Conservation (phyloP, 139 green algal genomes). For the Ostreobium quekettii region DNA sequence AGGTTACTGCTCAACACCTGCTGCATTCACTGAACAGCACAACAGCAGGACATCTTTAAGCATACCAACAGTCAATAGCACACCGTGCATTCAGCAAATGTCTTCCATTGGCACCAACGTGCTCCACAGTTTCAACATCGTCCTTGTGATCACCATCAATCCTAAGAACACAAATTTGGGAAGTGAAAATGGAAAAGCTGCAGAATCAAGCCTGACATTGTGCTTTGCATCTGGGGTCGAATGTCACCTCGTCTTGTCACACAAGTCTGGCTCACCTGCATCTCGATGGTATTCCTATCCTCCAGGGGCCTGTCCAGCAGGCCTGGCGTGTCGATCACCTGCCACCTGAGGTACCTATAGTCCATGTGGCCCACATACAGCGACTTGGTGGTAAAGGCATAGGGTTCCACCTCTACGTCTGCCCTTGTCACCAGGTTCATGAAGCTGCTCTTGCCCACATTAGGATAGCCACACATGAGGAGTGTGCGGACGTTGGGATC, state of each 20-base stretch:
- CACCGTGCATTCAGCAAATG: too few species aligned
- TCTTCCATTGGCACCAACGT: too few species aligned
- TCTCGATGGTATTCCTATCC: slow-evolving; percentile 99
- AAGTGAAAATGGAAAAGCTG: too few species aligned
- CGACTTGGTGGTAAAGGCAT: slow-evolving; percentile 93
- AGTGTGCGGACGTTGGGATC: slow-evolving; percentile 95
- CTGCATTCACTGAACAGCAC: too few species aligned
- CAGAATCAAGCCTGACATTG: too few species aligned
- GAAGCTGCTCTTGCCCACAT: slow-evolving; percentile 95
- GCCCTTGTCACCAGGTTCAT: slow-evolving; percentile 96
- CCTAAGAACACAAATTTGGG: too few species aligned
- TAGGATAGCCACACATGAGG: slow-evolving; percentile 96
- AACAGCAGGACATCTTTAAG: too few species aligned
- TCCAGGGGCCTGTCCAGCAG: slow-evolving; percentile 97
- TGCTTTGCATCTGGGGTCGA: background rate
- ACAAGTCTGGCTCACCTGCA: slow-evolving; percentile 54
- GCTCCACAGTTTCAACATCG: too few species aligned
- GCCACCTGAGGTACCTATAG: slow-evolving; percentile 96
- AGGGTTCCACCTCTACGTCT: slow-evolving; percentile 98
- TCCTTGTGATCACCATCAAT: too few species aligned
- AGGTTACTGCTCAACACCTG: background rate
- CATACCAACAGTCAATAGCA: too few species aligned
- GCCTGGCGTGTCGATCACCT: slow-evolving; percentile 97
- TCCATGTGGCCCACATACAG: slow-evolving; percentile 97
- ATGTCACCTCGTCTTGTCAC: background rate